A percentile compares a stretch with the other conserved stretches of the same genome.
Conservation (phyloP, 1,139 yeast genomes). For the Candida smagusa region DNA sequence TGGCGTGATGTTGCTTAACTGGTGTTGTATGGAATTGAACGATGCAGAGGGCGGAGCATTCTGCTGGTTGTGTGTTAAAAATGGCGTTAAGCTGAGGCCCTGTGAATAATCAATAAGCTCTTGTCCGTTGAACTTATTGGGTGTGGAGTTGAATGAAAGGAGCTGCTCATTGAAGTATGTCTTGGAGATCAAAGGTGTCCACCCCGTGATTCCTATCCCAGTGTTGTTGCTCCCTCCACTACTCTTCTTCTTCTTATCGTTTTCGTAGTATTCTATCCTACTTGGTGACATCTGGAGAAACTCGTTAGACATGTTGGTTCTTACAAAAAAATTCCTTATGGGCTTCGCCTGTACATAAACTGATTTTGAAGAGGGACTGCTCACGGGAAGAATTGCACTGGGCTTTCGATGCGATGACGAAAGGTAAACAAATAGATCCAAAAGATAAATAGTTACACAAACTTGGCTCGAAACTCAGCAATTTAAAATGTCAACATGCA, state of each 20-base stretch:
- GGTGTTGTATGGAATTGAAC: conserved; percentile 15
- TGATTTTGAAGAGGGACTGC: neutral
- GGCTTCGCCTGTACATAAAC: neutral
- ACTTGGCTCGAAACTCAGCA: neutral
- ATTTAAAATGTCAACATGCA: too few species aligned
- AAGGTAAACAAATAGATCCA: conserved; percentile 1
- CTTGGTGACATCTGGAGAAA: conserved; percentile 37
- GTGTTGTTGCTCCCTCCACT: neutral
- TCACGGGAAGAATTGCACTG: neutral
- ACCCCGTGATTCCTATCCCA: conserved; percentile 25
- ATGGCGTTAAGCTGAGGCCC: conserved; percentile 45
- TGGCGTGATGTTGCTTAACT: conserved; percentile 35
- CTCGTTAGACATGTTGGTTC: conserved; percentile 28
- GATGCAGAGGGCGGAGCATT: conserved; percentile 13
- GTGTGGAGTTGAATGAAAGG: conserved; percentile 37
- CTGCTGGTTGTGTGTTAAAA: conserved; percentile 34
- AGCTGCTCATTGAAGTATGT: conserved; percentile 37
- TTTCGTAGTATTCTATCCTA: conserved; percentile 24
- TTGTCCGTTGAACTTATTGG: conserved; percentile 17
- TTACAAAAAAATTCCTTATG: neutral
- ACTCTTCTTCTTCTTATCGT: conserved; percentile 7
- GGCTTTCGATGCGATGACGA: neutral
- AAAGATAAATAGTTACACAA: neutral
- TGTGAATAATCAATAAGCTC: conserved; percentile 30
- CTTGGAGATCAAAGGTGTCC: conserved; percentile 45